Evolutionary conservation across 768 basidiomycete genomes (phyloP), one percentile per base, ranked within the genome.

Genomic region (Tylopilus subfusipes): DNA sequence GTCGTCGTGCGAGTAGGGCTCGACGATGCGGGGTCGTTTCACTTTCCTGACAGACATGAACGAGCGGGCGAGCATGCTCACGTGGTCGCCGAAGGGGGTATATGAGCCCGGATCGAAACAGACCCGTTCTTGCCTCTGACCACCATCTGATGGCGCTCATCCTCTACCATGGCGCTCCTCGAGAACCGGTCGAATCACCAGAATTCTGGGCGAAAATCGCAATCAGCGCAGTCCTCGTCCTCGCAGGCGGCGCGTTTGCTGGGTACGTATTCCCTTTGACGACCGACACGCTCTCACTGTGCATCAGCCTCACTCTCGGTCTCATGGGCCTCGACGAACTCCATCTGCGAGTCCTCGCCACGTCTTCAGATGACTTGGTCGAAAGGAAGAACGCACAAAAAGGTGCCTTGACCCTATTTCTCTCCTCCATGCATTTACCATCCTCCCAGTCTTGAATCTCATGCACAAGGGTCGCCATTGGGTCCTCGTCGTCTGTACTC

Each of bases 251-350:
- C 49, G 86, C 94, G 5, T 97, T 98, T 67, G 91, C 95, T 13
- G 95, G 95, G 94, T 90, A 29, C 8, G 48, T 10, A 2, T 16
- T 4, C 19, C 16, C 19, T 16, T 21, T 22, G 0, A 2, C 21
- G 3, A 0, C 4, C 2, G 4, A 11, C 21, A 4, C 22, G 2
- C 42, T 3, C 50, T 42, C 12, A 66, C 24, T 10, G 9, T 16
- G 31, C 2, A 13, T 19, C 60, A 93, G 93, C 3, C 73, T 97
- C 50, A 97, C 94, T 0, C 82, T 97, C 27, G 94, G 92, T 1
- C 76, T 97, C 25, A 96, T 96, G 94, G 94, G 94, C 2, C 79
- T 95, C 18, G 93, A 97, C 59, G 90, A 93, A 56, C 80, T 97
- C 16, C 91, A 96, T 62, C 80, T 97, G 6, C 83, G 92, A 18